phyloP scores from a whole-genome alignment of 169 alveolate genomes.

The Miamiensis avidus region DNA sequence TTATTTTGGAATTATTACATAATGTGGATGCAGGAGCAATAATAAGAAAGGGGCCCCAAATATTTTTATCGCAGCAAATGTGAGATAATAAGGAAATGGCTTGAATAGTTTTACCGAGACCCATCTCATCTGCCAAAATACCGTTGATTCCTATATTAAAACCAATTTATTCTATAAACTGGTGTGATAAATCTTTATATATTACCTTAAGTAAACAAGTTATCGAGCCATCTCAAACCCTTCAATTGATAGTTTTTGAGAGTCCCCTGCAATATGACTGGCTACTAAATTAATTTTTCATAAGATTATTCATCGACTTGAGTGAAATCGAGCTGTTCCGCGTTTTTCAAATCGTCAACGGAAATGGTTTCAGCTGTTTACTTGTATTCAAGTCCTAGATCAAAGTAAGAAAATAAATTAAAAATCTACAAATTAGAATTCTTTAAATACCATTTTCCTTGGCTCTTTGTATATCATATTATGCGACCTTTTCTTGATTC shows the following conservation, averaged over 20 bases:
- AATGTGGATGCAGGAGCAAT: conserved; percentile 96
- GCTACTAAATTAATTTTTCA: conserved; percentile 41
- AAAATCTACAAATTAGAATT: conserved; percentile 27
- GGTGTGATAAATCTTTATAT: no score
- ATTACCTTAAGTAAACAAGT: conserved; percentile 90
- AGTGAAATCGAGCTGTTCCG: conserved; percentile 60
- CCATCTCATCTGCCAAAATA: conserved; percentile 99
- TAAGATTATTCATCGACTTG: conserved; percentile 57
- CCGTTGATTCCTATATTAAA: conserved; percentile 84
- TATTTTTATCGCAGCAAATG: conserved; percentile 86
- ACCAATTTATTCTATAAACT: no score
- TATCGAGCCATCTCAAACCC: conserved; percentile 97
- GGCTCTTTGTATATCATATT: conserved; percentile 57
- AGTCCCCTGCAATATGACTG: conserved; percentile 75
- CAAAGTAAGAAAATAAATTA: not conserved
- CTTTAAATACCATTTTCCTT: conserved; percentile 39
- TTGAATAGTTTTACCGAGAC: conserved; percentile 97
- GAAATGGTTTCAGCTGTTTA: conserved; percentile 12
- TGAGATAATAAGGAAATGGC: conserved; percentile 95
- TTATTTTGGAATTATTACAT: conserved; percentile 14
- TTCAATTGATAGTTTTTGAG: conserved; percentile 95
- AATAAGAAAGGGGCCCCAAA: conserved; percentile 96
- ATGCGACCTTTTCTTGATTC: conserved; percentile 38
- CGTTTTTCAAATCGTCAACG: conserved; percentile 55
- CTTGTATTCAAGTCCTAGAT: not conserved